Evolutionary conservation across 2,329 filamentous ascomycete species (phyloP).

Genomic region (Arachnopeziza araneosa): DNA sequence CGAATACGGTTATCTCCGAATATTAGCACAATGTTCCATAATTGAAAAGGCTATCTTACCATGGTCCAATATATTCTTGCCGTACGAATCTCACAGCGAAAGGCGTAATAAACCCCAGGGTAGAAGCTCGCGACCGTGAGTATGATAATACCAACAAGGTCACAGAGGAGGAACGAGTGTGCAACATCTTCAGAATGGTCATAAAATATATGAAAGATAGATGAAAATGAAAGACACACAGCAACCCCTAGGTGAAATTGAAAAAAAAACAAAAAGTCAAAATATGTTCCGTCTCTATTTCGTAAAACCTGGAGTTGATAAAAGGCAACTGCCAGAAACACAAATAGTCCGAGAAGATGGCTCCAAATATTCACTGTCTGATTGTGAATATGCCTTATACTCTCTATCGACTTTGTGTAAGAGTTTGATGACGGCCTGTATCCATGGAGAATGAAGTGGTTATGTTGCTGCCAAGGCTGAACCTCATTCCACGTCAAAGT

Average conservation of each 20-base stretch:
- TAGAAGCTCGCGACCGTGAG: no score
- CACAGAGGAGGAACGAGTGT: constrained; percentile 32
- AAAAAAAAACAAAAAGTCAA: constrained; percentile 35
- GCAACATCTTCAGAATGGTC: constrained; percentile 34
- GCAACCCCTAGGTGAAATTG: no score
- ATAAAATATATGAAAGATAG: constrained; percentile 32
- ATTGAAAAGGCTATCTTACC: no score
- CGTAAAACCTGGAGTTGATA: no score
- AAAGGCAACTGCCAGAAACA: no score
- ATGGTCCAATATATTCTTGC: no score
- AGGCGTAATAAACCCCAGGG: no score
- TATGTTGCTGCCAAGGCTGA: background rate
- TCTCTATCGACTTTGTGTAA: background rate
- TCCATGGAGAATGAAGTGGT: background rate
- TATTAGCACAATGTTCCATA: no score
- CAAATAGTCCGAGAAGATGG: constrained; percentile 43
- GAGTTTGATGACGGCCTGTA: background rate
- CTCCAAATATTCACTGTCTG: constrained; percentile 32
- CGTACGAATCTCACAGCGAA: no score
- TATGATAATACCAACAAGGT: constrained; percentile 35
- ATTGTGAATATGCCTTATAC: constrained; percentile 1
- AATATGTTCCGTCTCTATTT: constrained; percentile 34
- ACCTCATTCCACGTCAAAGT: background rate
- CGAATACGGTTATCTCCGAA: no score
- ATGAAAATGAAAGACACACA: constrained; percentile 35